These are phyloP conservation scores for Xanthoconium purpureum DNA, from an alignment of 768 basidiomycete species.

Conservation along the genomic window DNA sequence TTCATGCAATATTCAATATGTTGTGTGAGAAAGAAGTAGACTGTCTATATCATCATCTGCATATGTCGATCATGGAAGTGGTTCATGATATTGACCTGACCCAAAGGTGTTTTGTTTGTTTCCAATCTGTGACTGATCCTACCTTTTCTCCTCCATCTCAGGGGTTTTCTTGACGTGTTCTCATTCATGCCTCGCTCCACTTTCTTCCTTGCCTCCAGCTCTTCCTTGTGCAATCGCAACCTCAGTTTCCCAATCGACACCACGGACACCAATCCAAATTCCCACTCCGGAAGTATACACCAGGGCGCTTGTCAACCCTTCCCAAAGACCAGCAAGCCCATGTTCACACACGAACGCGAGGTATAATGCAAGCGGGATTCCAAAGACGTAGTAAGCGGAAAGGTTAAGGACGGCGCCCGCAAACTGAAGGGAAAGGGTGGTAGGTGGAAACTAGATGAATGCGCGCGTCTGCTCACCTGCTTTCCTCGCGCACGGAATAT, in stretches of 20 bases:
- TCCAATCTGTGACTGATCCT: too few relatives aligned
- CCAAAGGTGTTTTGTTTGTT: neutral
- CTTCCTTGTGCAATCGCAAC: slow-evolving; percentile 15
- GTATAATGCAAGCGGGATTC: slow-evolving; percentile 79
- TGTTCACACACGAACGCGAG: slow-evolving; percentile 61
- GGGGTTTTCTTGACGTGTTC: neutral
- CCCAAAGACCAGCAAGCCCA: slow-evolving; percentile 77
- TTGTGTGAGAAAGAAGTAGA: too few relatives aligned
- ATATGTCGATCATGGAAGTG: too few relatives aligned
- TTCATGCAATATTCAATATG: too few relatives aligned
- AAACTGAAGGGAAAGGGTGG: slow-evolving; percentile 37
- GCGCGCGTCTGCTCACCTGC: slow-evolving; percentile 40
- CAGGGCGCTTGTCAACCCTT: slow-evolving; percentile 71
- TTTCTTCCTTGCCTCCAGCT: slow-evolving; percentile 40
- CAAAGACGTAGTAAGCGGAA: slow-evolving; percentile 77
- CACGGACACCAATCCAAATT: slow-evolving; percentile 45
- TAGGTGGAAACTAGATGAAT: neutral
- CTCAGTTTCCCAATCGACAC: slow-evolving; percentile 72
- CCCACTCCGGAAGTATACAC: slow-evolving; percentile 59
- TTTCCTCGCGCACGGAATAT: slow-evolving; percentile 82
- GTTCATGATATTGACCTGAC: neutral
- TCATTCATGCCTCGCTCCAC: slow-evolving; percentile 15
- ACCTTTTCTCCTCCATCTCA: neutral
- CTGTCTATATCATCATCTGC: too few relatives aligned
- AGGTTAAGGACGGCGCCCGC: slow-evolving; percentile 62